Evolutionary conservation across 1,139 yeast species (phyloP).

Genomic region (Geotrichum australiense): DNA sequence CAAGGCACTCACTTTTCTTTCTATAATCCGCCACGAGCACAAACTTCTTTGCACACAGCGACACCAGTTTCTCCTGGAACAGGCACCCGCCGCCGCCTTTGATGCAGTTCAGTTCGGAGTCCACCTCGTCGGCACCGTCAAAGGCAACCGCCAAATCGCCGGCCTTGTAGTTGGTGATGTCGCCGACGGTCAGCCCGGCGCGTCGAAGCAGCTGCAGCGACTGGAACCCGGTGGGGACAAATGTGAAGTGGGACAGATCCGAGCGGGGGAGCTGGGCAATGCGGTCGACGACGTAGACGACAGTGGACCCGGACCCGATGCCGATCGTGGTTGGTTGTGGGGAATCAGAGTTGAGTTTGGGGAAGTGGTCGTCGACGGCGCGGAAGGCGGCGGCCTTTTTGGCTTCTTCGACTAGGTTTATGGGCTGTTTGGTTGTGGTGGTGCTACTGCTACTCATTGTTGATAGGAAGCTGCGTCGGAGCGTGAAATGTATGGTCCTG

Average conservation of each 20-base stretch:
- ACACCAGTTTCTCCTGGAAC: conserved; percentile 93
- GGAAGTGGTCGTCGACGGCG: conserved; percentile 88
- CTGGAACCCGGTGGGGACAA: conserved; percentile 97
- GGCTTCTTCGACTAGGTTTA: conserved; percentile 45
- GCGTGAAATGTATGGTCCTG: conserved; percentile 1
- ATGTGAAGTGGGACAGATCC: conserved; percentile 44
- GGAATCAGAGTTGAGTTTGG: too few relatives aligned
- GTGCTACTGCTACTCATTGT: background rate
- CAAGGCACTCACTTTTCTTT: conserved; percentile 62
- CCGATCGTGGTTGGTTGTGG: conserved; percentile 70
- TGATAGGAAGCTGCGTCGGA: background rate
- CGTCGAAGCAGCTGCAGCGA: conserved; percentile 77
- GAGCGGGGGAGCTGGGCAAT: conserved; percentile 62
- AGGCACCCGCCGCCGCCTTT: conserved; percentile 99
- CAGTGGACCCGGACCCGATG: conserved; percentile 95
- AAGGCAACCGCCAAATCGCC: conserved; percentile 77
- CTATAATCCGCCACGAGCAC: conserved; percentile 90
- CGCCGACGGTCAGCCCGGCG: conserved; percentile 71
- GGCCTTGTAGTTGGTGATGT: conserved; percentile 69
- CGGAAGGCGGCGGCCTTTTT: conserved; percentile 82
- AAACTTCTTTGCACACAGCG: conserved; percentile 68
- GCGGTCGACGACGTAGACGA: conserved; percentile 91
- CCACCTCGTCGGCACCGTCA: conserved; percentile 99
- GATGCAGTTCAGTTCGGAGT: conserved; percentile 68
- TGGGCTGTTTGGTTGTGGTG: conserved; percentile 5